These are phyloP conservation scores for Terana coerulea DNA, from an alignment of 768 basidiomycete species.

Conservation along the genomic window DNA sequence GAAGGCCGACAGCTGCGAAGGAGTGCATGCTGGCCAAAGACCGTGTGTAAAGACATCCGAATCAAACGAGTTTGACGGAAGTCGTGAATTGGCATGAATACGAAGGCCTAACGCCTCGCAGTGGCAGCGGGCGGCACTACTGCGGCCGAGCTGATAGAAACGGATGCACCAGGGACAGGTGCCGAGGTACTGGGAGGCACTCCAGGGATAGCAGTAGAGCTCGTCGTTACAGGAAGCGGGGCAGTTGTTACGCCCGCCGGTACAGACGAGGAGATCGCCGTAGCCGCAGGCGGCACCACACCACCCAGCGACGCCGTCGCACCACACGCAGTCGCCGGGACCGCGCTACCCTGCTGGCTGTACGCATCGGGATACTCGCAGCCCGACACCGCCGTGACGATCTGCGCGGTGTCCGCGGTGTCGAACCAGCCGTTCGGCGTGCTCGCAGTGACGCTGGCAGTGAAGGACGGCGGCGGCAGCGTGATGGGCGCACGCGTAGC, in stretches of 20 bases:
- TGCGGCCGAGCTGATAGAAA: no score
- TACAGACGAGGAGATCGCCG: neutral
- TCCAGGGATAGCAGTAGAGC: neutral
- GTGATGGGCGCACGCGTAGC: slow-evolving; percentile 52
- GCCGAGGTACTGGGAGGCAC: no score
- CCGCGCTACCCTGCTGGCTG: slow-evolving; percentile 37
- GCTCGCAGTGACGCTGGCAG: slow-evolving; percentile 35
- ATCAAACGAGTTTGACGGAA: no score
- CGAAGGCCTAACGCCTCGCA: no score
- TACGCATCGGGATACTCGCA: slow-evolving; percentile 64
- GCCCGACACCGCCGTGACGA: slow-evolving; percentile 54
- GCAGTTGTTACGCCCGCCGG: neutral
- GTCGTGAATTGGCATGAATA: no score
- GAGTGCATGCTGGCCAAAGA: no score
- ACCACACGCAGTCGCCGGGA: slow-evolving; percentile 18
- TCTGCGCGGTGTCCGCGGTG: slow-evolving; percentile 39
- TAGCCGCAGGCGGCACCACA: neutral
- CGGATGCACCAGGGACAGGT: no score
- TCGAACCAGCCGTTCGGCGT: slow-evolving; percentile 56
- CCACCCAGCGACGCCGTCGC: slow-evolving; percentile 2
- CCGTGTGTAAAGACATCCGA: no score
- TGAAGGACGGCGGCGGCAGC: slow-evolving; percentile 51
- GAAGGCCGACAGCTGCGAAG: no score
- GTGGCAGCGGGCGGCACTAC: no score
- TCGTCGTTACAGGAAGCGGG: neutral